Evolutionary conservation across 371 early-diverging fungal genomes (phyloP).

Genomic region (Syncephalastrum monosporum): DNA sequence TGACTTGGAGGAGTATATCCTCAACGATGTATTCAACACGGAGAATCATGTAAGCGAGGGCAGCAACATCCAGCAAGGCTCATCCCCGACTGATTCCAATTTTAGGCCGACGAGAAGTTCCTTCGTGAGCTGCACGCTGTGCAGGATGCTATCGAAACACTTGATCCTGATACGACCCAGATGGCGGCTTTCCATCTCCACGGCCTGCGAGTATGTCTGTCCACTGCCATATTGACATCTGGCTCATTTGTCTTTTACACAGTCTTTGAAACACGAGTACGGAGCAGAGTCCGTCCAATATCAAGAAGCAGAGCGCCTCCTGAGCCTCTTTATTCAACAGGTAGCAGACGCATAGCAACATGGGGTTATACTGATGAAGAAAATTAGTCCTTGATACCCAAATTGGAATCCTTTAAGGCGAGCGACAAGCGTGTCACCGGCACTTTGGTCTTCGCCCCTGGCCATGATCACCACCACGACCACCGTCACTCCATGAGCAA

Average conservation of each 20-base stretch:
- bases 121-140: not conserved
- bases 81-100: not conserved
- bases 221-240: no score
- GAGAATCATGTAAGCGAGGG: not conserved
- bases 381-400: constrained; percentile 22
- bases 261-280: constrained; percentile 23
- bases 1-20: constrained; percentile 11
- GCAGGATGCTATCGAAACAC: constrained; percentile 3
- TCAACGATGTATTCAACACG: not conserved
- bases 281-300: constrained; percentile 37
- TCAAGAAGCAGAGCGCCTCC: constrained; percentile 24
- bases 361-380: not conserved
- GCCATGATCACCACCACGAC: not conserved
- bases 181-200: no score
- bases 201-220: no score
- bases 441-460: constrained; percentile 27
- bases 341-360: constrained; percentile 15
- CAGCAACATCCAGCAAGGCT: no score
- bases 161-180: constrained; percentile 3
- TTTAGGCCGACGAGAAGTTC: constrained; percentile 5
- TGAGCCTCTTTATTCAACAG: constrained; percentile 32
- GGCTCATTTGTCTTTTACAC: not conserved
- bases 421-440: constrained; percentile 13
- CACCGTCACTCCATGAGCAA: constrained; percentile 13
- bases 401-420: constrained; percentile 15